Evolutionary conservation across 257 asterid genomes (phyloP), one percentile per base, ranked within the genome.

Genomic region (Sherardia arvensis): DNA sequence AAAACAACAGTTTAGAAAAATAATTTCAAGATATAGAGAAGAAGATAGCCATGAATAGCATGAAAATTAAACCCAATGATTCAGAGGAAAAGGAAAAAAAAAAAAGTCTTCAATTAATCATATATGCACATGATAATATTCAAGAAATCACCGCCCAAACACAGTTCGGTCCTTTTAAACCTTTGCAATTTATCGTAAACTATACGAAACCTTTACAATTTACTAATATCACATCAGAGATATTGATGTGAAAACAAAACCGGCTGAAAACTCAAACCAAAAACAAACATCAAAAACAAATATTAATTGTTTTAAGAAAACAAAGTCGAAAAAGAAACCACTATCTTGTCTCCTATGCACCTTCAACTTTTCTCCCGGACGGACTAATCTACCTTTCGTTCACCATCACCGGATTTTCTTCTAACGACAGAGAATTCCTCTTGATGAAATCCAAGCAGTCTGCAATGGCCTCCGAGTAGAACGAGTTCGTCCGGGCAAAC

Each of bases 391-490:
- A 66, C 45, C 66, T 64, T 65, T 17, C 53, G 20, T 61, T 59
- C 43, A 76, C 68, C 49, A 73, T 68, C 49, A 68, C 78, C 21
- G 85, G 80, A 25, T 69, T 80, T 53, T 83, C 88, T 36, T 83
- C 88, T 43, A 71, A 47, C 0, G 88, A 83, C 53, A 77, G 72
- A 56, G 85, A 83, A 59, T 78, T 80, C 53, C 85, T 73, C 72
- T 83, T 80, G 67, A 83, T 83, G 49, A 83, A 83, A 64, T 83
- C 88, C 73, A 83, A 74, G 28, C 88, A 83, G 65, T 83, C 88
- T 3, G 80, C 82, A 10, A 83, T 83, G 29, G 88, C 88, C 65
- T 80, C 88, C 0, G 85, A 71, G 67, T 81, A 83, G 74, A 83
- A 83, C 0, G 88, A 83, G 69, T 83, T 83, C 0, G 88, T 75